These are phyloP conservation scores for Lentinula boryana DNA, from an alignment of 768 basidiomycete species.

Conservation along the genomic window DNA sequence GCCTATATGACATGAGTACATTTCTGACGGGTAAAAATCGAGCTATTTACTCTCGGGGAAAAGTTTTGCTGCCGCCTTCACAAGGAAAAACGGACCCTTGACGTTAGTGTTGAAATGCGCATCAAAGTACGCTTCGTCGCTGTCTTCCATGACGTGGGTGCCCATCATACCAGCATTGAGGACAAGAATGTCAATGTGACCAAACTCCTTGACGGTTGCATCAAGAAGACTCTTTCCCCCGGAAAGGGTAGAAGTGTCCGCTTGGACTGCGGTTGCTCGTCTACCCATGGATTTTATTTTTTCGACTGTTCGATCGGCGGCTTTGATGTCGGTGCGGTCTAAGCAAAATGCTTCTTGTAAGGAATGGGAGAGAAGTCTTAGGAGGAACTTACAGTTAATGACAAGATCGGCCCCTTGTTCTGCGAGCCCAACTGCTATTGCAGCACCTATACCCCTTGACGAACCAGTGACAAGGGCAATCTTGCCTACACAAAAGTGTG, in stretches of 20 bases:
- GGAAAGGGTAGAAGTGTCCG: constrained; percentile 43
- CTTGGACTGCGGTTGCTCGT: constrained; percentile 44
- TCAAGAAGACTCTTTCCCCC: constrained; percentile 43
- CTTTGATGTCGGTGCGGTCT: constrained; percentile 30
- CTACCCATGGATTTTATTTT: constrained; percentile 36
- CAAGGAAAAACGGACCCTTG: constrained; percentile 53
- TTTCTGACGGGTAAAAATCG: not conserved
- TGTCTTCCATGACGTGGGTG: constrained; percentile 37
- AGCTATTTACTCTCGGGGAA: constrained; percentile 34
- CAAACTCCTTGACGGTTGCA: constrained; percentile 41
- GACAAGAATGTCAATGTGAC: constrained; percentile 52
- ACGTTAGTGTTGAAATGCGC: constrained; percentile 49
- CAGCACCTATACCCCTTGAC: constrained; percentile 54
- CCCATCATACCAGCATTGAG: constrained; percentile 57
- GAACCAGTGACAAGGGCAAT: constrained; percentile 59
- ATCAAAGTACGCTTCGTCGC: constrained; percentile 50
- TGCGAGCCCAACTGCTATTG: constrained; percentile 47
- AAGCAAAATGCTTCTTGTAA: not conserved
- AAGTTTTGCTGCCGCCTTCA: constrained; percentile 35
- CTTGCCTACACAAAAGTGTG: constrained; percentile 25
- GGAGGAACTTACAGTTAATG: constrained; percentile 33
- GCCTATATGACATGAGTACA: constrained; percentile 18
- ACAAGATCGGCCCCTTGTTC: constrained; percentile 52
- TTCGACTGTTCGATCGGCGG: constrained; percentile 42
- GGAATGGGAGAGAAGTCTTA: not conserved